Percentiles rank a stretch among this genome's conserved stretches.
Evolutionary conservation across 2,329 filamentous ascomycete genomes (phyloP).

Genomic region (Ophiognomonia clavigignenti-juglandacearum): DNA sequence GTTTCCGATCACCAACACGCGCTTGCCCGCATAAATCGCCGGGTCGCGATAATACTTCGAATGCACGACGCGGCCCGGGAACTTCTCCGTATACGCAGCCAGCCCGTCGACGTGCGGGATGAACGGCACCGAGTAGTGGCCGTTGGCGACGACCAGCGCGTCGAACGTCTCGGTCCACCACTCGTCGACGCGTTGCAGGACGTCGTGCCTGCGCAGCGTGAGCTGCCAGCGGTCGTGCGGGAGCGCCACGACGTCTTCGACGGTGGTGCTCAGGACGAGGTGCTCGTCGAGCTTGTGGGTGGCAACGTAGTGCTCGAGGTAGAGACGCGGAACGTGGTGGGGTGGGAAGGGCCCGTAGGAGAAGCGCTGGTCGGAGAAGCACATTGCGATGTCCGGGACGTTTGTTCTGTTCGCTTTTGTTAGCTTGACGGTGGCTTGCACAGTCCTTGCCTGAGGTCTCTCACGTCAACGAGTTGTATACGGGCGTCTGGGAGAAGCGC

Average conservation of each 20-base stretch:
- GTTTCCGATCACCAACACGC: conserved; percentile 37
- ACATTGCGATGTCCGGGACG: conserved; percentile 52
- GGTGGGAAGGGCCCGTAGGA: conserved; percentile 52
- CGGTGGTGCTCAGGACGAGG: conserved; percentile 45
- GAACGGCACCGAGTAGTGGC: conserved; percentile 39
- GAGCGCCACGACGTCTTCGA: conserved; percentile 41
- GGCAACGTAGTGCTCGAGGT: conserved; percentile 52
- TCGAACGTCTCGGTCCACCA: conserved; percentile 52
- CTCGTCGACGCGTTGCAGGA: conserved; percentile 36
- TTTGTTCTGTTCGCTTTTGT: conserved; percentile 38
- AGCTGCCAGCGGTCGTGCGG: conserved; percentile 37
- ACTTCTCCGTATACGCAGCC: conserved; percentile 31
- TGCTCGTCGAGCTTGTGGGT: conserved; percentile 40
- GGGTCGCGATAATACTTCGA: conserved; percentile 42
- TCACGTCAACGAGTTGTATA: conserved; percentile 48
- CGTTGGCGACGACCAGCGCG: conserved; percentile 37
- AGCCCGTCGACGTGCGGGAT: conserved; percentile 42
- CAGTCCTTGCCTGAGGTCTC: too few relatives aligned
- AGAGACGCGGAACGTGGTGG: conserved; percentile 49
- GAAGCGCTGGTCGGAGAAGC: conserved; percentile 47
- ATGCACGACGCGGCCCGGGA: conserved; percentile 36
- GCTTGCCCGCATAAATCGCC: conserved; percentile 26
- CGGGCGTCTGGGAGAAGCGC: conserved; percentile 41
- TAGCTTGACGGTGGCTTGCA: too few relatives aligned
- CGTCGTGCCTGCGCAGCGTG: conserved; percentile 42